These are phyloP conservation scores for Coniella vitis DNA, from an alignment of 2,329 filamentous ascomycete species.

Conservation along the genomic window DNA sequence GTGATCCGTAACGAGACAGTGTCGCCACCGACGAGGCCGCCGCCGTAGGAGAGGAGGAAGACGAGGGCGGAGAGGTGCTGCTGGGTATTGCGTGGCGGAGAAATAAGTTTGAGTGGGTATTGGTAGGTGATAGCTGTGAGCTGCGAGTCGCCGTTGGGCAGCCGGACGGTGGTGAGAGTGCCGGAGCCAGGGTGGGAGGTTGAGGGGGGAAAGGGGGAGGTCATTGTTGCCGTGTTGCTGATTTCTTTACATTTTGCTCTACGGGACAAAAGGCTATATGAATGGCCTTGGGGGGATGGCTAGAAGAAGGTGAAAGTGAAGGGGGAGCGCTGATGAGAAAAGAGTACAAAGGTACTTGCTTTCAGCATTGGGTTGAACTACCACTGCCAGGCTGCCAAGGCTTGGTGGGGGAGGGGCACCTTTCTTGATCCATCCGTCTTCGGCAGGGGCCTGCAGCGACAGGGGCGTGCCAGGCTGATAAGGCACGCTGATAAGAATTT, in stretches of 20 bases:
- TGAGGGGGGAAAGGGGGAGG: constrained; percentile 71
- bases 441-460: not conserved
- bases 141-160: constrained; percentile 65
- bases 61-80: constrained; percentile 63
- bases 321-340: too few species aligned
- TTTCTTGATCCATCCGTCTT: not conserved
- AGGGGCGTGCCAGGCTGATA: not conserved
- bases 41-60: constrained; percentile 90
- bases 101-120: constrained; percentile 91
- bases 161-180: constrained; percentile 62
- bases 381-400: not conserved
- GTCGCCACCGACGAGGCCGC: constrained; percentile 85
- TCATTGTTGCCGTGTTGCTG: constrained; percentile 35
- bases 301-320: not conserved
- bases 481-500: constrained; percentile 5
- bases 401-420: not conserved
- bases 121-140: constrained; percentile 76
- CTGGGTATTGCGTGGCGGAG: constrained; percentile 60
- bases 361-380: too few species aligned
- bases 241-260: constrained; percentile 13
- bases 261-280: too few species aligned
- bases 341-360: too few species aligned
- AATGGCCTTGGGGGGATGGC: too few species aligned
- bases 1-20: constrained; percentile 65
- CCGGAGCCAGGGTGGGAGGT: constrained; percentile 72